A percentile compares a stretch with the other conserved stretches of the same genome.
Conservation (phyloP, 306 rosid genomes). For the Begonia fuchsioides region DNA sequence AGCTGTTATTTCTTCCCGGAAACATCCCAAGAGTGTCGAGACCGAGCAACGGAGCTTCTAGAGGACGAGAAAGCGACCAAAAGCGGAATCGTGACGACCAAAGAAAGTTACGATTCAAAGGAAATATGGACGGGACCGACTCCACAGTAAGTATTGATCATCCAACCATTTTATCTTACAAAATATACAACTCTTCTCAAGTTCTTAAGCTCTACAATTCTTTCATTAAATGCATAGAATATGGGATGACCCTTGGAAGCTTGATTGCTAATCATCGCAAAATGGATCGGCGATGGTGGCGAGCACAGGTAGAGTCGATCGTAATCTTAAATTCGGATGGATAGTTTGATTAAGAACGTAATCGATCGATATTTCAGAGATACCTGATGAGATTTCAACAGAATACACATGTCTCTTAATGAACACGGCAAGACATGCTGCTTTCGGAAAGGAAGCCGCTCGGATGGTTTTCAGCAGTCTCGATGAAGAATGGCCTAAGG, state of each 20-base stretch:
- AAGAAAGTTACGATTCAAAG: slow-evolving; percentile 60
- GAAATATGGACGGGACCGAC: slow-evolving; percentile 67
- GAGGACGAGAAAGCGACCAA: slow-evolving; percentile 46
- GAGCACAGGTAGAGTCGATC: slow-evolving; percentile 56
- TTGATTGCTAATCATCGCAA: slow-evolving; percentile 61
- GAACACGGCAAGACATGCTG: slow-evolving; percentile 68
- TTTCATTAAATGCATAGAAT: slow-evolving; percentile 24
- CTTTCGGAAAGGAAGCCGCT: slow-evolving; percentile 81
- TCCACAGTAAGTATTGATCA: slow-evolving; percentile 40
- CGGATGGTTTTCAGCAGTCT: slow-evolving; percentile 38
- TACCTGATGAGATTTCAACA: slow-evolving; percentile 77
- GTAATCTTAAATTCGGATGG: no score
- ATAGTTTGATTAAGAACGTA: no score
- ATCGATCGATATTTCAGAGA: slow-evolving; percentile 34
- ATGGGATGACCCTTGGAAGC: slow-evolving; percentile 88
- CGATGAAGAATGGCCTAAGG: slow-evolving; percentile 53
- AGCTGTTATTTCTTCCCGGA: slow-evolving; percentile 87
- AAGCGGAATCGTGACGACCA: slow-evolving; percentile 44
- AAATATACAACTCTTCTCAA: not conserved
- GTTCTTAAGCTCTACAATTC: not conserved
- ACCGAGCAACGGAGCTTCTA: slow-evolving; percentile 53
- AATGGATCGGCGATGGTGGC: slow-evolving; percentile 93
- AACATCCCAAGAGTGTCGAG: slow-evolving; percentile 65
- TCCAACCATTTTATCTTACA: not conserved
- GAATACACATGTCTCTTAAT: slow-evolving; percentile 64